Evolutionary conservation across 352 stramenopile genomes (phyloP).

Genomic region (Bremia lactucae): DNA sequence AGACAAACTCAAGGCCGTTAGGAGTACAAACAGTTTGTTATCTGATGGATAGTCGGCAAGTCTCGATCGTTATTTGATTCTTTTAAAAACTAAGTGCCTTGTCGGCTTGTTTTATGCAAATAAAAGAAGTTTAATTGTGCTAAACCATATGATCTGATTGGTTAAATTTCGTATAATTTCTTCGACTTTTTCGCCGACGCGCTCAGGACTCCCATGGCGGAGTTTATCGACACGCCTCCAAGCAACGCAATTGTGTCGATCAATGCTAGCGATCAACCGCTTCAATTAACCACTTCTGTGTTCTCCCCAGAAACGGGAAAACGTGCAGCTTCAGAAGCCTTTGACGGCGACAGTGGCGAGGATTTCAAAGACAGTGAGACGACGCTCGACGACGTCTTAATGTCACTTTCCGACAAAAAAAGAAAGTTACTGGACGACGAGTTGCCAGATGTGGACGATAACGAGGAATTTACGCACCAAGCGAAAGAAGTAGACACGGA

Average conservation of each 20-base stretch:
- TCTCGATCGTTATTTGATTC: too few relatives aligned
- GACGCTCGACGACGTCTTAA: constrained; percentile 56
- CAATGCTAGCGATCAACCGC: neutral
- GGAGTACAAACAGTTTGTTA: too few relatives aligned
- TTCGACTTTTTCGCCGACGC: neutral
- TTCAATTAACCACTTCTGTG: neutral
- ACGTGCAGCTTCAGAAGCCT: constrained; percentile 20
- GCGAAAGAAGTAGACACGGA: constrained; percentile 22
- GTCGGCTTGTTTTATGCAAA: too few relatives aligned
- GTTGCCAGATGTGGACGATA: constrained; percentile 40
- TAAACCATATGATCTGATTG: too few relatives aligned
- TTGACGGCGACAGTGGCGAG: constrained; percentile 13
- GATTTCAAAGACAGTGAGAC: constrained; percentile 25
- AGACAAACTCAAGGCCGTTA: too few relatives aligned
- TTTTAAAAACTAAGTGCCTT: too few relatives aligned
- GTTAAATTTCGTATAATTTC: too few relatives aligned
- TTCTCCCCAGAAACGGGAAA: constrained; percentile 4
- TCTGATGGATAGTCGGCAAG: too few relatives aligned
- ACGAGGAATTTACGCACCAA: constrained; percentile 25
- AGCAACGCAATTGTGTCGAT: neutral
- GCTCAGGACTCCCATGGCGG: constrained; percentile 10
- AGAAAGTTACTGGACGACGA: constrained; percentile 31
- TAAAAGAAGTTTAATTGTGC: too few relatives aligned
- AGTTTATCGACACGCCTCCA: constrained; percentile 4
- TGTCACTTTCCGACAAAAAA: constrained; percentile 40